Evolutionary conservation across 129 eudicot species (phyloP).

Genomic region (Lactuca sativa): DNA sequence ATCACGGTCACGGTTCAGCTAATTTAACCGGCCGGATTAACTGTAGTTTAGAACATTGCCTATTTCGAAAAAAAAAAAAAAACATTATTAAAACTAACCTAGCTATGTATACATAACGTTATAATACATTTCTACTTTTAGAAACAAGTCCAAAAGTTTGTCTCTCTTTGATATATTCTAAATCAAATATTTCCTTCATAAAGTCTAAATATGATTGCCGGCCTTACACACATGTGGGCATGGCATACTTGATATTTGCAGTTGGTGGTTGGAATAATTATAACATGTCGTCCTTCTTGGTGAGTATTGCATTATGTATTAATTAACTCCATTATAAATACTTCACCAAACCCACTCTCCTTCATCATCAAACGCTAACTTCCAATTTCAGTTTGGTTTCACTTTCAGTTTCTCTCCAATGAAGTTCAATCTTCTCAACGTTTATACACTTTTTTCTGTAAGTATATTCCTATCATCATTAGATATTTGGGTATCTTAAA

Average conservation of each 20-base stretch:
- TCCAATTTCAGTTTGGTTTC: conserved; percentile 3
- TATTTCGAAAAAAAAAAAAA: too few relatives aligned
- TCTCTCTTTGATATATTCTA: too few relatives aligned
- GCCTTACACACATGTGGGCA: conserved; percentile 13
- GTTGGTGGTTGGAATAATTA: conserved; percentile 23
- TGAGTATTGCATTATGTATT: conserved; percentile 20
- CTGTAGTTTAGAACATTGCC: too few relatives aligned
- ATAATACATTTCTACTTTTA: too few relatives aligned
- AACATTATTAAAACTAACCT: too few relatives aligned
- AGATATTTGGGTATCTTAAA: not conserved
- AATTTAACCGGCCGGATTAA: too few relatives aligned
- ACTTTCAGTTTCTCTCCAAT: conserved; percentile 11
- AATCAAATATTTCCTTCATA: not conserved
- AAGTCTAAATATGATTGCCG: not conserved
- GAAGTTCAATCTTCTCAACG: conserved; percentile 15
- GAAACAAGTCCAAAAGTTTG: too few relatives aligned
- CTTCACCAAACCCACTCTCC: not conserved
- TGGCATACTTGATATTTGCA: conserved; percentile 5
- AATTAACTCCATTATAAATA: conserved; percentile 16
- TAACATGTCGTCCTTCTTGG: conserved; percentile 16
- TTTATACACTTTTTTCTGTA: conserved; percentile 27
- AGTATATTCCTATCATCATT: conserved; percentile 1
- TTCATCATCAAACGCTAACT: conserved; percentile 18
- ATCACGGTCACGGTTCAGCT: too few relatives aligned
- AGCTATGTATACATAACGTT: too few relatives aligned